Evolutionary conservation across 768 basidiomycete species (phyloP).

Genomic region (Gloeostereum incarnatum): DNA sequence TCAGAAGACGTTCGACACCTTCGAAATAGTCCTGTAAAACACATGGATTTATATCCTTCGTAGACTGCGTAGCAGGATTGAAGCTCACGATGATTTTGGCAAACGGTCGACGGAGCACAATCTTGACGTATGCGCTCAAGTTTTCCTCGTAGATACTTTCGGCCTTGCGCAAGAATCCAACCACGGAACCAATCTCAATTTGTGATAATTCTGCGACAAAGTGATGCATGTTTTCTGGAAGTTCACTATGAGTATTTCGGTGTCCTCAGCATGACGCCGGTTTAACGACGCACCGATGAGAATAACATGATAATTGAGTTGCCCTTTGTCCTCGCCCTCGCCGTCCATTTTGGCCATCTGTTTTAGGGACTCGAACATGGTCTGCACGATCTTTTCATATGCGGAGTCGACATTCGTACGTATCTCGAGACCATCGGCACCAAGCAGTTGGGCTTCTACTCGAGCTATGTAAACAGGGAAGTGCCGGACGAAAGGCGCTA

Average conservation of each 20-base stretch:
- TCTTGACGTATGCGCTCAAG: constrained; percentile 74
- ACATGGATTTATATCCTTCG: not conserved
- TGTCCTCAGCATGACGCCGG: not conserved
- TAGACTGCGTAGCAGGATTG: no score
- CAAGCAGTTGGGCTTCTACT: constrained; percentile 77
- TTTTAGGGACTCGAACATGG: constrained; percentile 89
- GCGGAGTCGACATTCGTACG: constrained; percentile 68
- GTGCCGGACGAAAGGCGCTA: constrained; percentile 85
- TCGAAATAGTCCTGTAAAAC: constrained; percentile 83
- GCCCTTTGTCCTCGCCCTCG: constrained; percentile 91
- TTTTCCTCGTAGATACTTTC: constrained; percentile 87
- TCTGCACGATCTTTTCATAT: constrained; percentile 81
- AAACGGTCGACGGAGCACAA: constrained; percentile 82
- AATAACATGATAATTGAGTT: constrained; percentile 93
- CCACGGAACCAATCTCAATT: constrained; percentile 56
- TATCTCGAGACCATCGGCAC: constrained; percentile 69
- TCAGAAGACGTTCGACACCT: constrained; percentile 79
- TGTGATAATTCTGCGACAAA: constrained; percentile 78
- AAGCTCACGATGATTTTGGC: constrained; percentile 71
- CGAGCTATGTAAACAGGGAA: constrained; percentile 84
- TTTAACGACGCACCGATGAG: constrained; percentile 63
- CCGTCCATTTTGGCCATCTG: constrained; percentile 96
- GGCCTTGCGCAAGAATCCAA: constrained; percentile 59
- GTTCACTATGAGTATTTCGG: constrained; percentile 4
- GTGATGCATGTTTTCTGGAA: constrained; percentile 90